Conservation (phyloP, 768 basidiomycete genomes). For the Naganishia antarctica region DNA sequence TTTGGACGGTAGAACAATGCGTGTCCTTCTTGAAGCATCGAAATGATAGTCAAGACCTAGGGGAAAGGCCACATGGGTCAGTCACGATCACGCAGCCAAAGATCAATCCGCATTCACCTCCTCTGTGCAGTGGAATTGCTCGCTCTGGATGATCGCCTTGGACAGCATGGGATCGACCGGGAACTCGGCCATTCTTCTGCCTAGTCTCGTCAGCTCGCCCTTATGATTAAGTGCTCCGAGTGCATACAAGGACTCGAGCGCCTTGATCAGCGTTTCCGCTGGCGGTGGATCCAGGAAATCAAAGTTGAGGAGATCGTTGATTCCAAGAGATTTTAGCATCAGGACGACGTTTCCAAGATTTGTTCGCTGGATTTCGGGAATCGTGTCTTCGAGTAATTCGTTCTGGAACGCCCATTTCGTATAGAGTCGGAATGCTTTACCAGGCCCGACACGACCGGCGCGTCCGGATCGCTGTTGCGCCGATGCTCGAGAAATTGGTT, state of each 20-base stretch:
- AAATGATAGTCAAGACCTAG: slow-evolving; percentile 88
- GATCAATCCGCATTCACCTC: slow-evolving; percentile 61
- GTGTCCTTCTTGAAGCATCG: slow-evolving; percentile 92
- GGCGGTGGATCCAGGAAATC: slow-evolving; percentile 98
- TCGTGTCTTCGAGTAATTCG: slow-evolving; percentile 92
- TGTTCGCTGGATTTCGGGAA: slow-evolving; percentile 98
- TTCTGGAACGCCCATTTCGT: slow-evolving; percentile 98
- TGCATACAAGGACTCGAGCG: slow-evolving; percentile 87
- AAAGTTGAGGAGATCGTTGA: slow-evolving; percentile 96
- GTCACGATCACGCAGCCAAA: not conserved
- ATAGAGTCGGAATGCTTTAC: slow-evolving; percentile 96
- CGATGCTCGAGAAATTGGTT: slow-evolving; percentile 97
- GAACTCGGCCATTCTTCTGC: slow-evolving; percentile 96
- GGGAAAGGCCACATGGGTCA: not conserved
- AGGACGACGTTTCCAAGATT: slow-evolving; percentile 94
- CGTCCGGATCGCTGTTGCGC: slow-evolving; percentile 95
- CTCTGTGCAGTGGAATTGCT: slow-evolving; percentile 88
- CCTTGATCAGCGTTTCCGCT: slow-evolving; percentile 93
- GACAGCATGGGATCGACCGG: slow-evolving; percentile 97
- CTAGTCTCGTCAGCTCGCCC: slow-evolving; percentile 94
- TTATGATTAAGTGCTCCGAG: slow-evolving; percentile 92
- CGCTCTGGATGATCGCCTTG: slow-evolving; percentile 92
- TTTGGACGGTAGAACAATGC: slow-evolving; percentile 96
- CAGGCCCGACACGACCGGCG: slow-evolving; percentile 95
- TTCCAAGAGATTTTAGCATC: slow-evolving; percentile 89